Evolutionary conservation across 257 asterid species (phyloP), one percentile per base, ranked within the genome.

Genomic region (Penstemon barbatus): DNA sequence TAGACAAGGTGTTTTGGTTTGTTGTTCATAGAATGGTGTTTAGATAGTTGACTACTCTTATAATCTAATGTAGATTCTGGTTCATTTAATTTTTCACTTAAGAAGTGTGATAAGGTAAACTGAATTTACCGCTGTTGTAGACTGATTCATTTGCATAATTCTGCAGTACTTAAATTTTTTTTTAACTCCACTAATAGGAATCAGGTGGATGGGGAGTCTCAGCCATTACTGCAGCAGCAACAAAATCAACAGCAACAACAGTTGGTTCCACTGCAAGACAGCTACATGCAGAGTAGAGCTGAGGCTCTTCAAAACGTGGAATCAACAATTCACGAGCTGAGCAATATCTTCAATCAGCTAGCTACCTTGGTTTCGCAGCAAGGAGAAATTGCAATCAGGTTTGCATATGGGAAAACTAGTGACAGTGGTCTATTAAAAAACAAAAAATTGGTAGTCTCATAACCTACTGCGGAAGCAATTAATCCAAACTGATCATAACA

Each of bases 351-450:
- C 78, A 89, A 89, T 72, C 98, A 92, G 82, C 84, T 92, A 45
- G 97, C 98, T 44, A 89, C 96, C 9, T 78, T 92, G 82, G 98
- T 92, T 75, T 87, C 98, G 58, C 86, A 92, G 88, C 98, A 92
- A 83, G 98, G 98, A 72, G 98, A 92, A 75, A 48, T 92, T 68
- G 95, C 98, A 66, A 87, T 92, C 81, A 87, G 98, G 98, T 92
- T 67, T 57, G 65, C 25, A 39, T 65, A 51, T 45, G 59, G 63
- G 33, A 25, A 25, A 25, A 25, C 33, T 25, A 25, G 33, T 25
- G 33, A 25, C 33, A 1, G 33, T 25, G 2, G 33, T 25, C 33
- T 25, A 25, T 25, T 25, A 1, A 25, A 25, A 54, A 39, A 73
- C n/a, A 45, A 18, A 19, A 33, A 19, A 11, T n/a, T 41, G 19